Percentiles rank a stretch among this genome's conserved stretches.
These are phyloP conservation scores for Naganishia friedmannii DNA, from an alignment of 768 basidiomycete genomes.

Conservation along the genomic window DNA sequence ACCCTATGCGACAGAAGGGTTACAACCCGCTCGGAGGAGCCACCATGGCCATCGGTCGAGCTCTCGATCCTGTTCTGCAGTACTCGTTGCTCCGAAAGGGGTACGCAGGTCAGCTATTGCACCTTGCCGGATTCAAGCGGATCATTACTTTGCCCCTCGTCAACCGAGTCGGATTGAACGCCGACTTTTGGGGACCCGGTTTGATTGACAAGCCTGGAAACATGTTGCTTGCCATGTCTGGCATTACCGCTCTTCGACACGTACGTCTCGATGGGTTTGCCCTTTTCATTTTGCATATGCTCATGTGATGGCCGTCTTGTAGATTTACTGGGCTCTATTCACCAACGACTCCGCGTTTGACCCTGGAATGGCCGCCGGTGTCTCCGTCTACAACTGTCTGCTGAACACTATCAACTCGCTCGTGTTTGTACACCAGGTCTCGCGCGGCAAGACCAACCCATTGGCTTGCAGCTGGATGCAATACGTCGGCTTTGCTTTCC, in stretches of 20 bases:
- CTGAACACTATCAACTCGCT: conserved; percentile 37
- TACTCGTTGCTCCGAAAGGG: conserved; percentile 35
- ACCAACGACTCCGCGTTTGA: conserved; percentile 27
- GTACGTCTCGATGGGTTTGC: conserved; percentile 24
- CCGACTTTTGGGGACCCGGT: conserved; percentile 30
- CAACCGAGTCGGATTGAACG: conserved; percentile 21
- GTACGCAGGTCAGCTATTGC: conserved; percentile 31
- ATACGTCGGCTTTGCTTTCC: conserved; percentile 34
- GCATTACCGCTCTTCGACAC: conserved; percentile 33
- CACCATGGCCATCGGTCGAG: conserved; percentile 31
- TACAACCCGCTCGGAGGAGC: conserved; percentile 13
- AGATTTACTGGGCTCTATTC: conserved; percentile 39
- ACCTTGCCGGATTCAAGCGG: conserved; percentile 29
- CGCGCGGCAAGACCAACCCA: conserved; percentile 28
- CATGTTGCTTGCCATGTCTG: conserved; percentile 35
- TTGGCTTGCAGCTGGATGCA: conserved; percentile 36
- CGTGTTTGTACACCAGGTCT: conserved; percentile 34
- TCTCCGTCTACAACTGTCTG: conserved; percentile 33
- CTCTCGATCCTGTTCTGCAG: conserved; percentile 34
- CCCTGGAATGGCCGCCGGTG: conserved; percentile 20
- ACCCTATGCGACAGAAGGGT: conserved; percentile 18
- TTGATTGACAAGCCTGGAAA: conserved; percentile 35
- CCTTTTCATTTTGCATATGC: background rate
- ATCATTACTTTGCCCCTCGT: conserved; percentile 32
- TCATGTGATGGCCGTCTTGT: background rate